Evolutionary conservation across 208 protist species (phyloP).

Genomic region (Trypanosoma platydactyli): DNA sequence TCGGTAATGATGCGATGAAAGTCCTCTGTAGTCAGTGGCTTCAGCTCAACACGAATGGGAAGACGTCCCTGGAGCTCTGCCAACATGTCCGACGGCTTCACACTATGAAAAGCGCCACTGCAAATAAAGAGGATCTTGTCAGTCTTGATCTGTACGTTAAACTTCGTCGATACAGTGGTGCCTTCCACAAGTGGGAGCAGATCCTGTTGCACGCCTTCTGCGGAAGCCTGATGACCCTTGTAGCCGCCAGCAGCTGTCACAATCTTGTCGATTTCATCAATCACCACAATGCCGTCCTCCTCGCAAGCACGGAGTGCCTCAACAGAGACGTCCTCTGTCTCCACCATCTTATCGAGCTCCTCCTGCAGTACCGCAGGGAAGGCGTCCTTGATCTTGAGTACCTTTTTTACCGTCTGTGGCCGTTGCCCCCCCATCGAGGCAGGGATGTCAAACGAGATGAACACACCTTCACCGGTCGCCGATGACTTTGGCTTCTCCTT

Average conservation of each 20-base stretch:
- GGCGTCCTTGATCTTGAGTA: slow-evolving; percentile 94
- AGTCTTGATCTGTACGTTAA: slow-evolving; percentile 96
- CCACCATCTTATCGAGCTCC: slow-evolving; percentile 94
- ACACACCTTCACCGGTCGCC: slow-evolving; percentile 65
- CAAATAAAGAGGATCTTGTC: slow-evolving; percentile 98
- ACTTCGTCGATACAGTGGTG: slow-evolving; percentile 96
- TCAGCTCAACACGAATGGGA: slow-evolving; percentile 98
- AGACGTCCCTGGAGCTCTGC: slow-evolving; percentile 96
- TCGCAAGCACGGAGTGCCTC: slow-evolving; percentile 95
- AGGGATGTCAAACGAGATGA: slow-evolving; percentile 88
- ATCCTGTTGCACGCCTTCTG: slow-evolving; percentile 98
- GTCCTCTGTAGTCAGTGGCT: slow-evolving; percentile 95
- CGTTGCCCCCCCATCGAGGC: slow-evolving; percentile 76
- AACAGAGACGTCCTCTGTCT: slow-evolving; percentile 90
- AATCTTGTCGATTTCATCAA: slow-evolving; percentile 99
- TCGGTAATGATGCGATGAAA: slow-evolving; percentile 98
- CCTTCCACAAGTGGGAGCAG: slow-evolving; percentile 98
- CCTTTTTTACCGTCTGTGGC: slow-evolving; percentile 87
- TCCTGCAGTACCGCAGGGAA: slow-evolving; percentile 90
- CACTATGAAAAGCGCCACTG: slow-evolving; percentile 97
- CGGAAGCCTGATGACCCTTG: slow-evolving; percentile 92
- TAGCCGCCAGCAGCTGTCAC: slow-evolving; percentile 85
- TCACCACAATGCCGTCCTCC: slow-evolving; percentile 98
- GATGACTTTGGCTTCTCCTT: slow-evolving; percentile 88
- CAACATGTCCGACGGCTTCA: slow-evolving; percentile 94